Evolutionary conservation across 148 eudicot species (phyloP), one percentile per base, ranked within the genome.

Genomic region (Fagopyrum homotropicum): DNA sequence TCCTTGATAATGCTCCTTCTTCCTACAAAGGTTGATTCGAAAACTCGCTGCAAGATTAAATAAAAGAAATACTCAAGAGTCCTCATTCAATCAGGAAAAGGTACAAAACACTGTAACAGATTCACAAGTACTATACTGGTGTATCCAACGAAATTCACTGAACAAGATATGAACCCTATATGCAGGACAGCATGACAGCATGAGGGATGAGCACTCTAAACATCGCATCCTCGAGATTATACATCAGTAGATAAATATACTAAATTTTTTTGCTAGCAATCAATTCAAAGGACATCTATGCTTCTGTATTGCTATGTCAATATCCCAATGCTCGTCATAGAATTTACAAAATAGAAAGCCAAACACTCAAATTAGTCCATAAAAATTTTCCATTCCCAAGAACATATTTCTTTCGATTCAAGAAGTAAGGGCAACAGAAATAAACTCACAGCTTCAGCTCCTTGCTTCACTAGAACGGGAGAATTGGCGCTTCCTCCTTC

Each of bases 371-470:
- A 40, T 0, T 5, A 19, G 64, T 59, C 64, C 22, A 19, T 43
- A 12, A 51, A 35, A 45, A 3, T 44, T 8, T 6, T 17, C 51
- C 8, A 12, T 17, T 19, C 11, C 7, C 29, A 47, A 19, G 75
- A 35, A 30, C 59, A 55, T 1, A 44, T 8, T 52, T 19, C 30
- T 75, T 5, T 15, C 0, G 5, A 66, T 40, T 1, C 45, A 66
- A 66, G 54, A 60, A 57, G 35, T 45, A 26, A 66, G 46, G 14
- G 47, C 59, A 49, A 66, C 10, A n/a, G 50, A 51, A 51, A 40
- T 15, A 16, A 73, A 86, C 97, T 87, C 77, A 94, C 98, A 72
- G 97, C 98, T 82, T 94, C 98, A 79, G 98, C 98, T 2, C 98
- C 98, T 91, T 94, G 97, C 89, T 94, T 94, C 6, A 88, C 60